Percentiles rank a stretch among this genome's conserved stretches.
Conservation (phyloP, 176 grass and related monocot genomes). For the Phoenix roebelenii region DNA sequence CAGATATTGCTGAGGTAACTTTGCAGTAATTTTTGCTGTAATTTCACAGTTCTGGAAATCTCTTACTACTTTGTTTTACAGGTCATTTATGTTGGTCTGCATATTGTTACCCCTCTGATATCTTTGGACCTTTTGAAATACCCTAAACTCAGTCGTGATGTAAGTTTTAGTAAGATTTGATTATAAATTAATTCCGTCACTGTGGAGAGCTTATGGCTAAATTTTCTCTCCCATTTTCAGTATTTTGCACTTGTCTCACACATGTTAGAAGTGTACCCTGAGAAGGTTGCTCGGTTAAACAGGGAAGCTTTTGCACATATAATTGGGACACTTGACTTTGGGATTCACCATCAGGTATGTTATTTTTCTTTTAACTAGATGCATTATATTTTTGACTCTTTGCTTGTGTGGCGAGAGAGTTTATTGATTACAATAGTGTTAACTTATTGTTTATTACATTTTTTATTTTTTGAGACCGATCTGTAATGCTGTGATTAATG, state of each 20-base stretch:
- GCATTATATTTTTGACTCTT: too few species aligned
- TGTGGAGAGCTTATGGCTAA: conserved; percentile 3
- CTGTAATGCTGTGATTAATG: too few species aligned
- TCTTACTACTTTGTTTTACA: conserved; percentile 32
- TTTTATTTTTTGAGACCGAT: too few species aligned
- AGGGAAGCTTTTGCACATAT: conserved; percentile 79
- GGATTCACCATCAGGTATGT: conserved; percentile 70
- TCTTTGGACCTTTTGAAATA: conserved; percentile 97
- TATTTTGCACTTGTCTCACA: conserved; percentile 91
- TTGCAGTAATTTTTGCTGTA: conserved; percentile 4
- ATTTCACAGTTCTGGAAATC: background rate
- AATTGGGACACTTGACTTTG: conserved; percentile 69
- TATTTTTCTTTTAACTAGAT: conserved; percentile 6
- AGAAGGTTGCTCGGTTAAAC: conserved; percentile 88
- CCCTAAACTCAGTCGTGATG: conserved; percentile 91
- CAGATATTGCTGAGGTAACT: conserved; percentile 93
- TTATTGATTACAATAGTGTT: too few species aligned
- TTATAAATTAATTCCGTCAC: conserved; percentile 4
- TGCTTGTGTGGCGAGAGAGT: too few species aligned
- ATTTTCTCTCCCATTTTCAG: conserved; percentile 36
- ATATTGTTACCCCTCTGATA: conserved; percentile 94
- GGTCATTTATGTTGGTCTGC: conserved; percentile 92
- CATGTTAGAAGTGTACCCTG: conserved; percentile 94
- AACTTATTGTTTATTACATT: too few species aligned
- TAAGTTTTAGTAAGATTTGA: conserved; percentile 31